Evolutionary conservation across 352 stramenopile species (phyloP).

Genomic region (Peronospora destructor): DNA sequence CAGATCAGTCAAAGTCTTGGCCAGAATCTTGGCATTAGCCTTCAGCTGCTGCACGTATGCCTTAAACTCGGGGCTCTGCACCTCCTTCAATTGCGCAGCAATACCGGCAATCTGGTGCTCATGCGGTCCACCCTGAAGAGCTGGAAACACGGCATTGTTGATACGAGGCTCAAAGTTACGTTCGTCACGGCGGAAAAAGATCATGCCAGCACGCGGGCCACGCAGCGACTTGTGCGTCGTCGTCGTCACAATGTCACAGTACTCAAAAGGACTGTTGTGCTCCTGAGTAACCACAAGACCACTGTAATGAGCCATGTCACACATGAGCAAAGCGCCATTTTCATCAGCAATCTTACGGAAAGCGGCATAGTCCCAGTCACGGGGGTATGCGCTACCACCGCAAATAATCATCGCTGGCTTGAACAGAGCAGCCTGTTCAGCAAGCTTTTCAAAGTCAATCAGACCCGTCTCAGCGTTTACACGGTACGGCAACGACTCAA

Average conservation of each 20-base stretch:
- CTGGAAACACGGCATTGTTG: constrained; percentile 98
- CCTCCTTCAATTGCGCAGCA: constrained; percentile 97
- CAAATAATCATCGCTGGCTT: constrained; percentile 97
- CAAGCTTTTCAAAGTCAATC: constrained; percentile 96
- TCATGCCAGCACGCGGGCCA: constrained; percentile 96
- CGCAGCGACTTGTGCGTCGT: constrained; percentile 99
- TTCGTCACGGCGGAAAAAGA: constrained; percentile 97
- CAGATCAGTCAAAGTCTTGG: constrained; percentile 83
- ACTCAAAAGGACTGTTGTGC: constrained; percentile 93
- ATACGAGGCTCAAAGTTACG: constrained; percentile 92
- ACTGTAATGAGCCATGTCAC: constrained; percentile 99
- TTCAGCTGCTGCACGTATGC: constrained; percentile 92
- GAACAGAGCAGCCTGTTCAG: constrained; percentile 91
- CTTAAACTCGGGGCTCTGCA: constrained; percentile 94
- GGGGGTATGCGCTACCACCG: constrained; percentile 96
- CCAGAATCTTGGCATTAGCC: constrained; percentile 93
- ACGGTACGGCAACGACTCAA: constrained; percentile 97
- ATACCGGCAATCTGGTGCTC: constrained; percentile 98
- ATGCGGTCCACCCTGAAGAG: constrained; percentile 95
- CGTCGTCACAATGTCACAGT: constrained; percentile 98
- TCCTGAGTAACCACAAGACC: constrained; percentile 95
- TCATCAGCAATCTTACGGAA: constrained; percentile 98
- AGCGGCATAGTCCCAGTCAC: constrained; percentile 97
- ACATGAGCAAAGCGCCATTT: constrained; percentile 96
- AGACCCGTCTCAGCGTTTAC: constrained; percentile 92